Conservation (phyloP, 208 protist species). For the Leishmania major region DNA sequence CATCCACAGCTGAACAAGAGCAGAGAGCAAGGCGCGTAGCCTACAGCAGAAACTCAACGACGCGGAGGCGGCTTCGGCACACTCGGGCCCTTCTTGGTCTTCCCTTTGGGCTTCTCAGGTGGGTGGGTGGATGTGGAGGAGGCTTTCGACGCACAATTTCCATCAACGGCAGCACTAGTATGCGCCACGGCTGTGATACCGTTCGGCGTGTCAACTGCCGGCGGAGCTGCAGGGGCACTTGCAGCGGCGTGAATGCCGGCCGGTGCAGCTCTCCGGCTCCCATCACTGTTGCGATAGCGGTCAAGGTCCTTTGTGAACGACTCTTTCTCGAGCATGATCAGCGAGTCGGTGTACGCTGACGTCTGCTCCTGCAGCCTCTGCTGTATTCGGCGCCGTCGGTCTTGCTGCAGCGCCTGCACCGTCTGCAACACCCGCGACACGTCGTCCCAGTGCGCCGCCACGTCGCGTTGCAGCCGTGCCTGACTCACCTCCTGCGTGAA, state of each 20-base stretch:
- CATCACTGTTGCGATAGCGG: slow-evolving; percentile 32
- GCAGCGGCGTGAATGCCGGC: background rate
- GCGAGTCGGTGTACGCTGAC: slow-evolving; percentile 44
- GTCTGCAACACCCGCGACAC: slow-evolving; percentile 74
- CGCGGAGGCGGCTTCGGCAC: slow-evolving; percentile 8
- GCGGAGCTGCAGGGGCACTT: background rate
- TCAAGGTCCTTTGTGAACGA: slow-evolving; percentile 37
- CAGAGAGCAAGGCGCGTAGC: background rate
- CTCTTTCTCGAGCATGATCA: slow-evolving; percentile 59
- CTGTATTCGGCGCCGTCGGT: slow-evolving; percentile 50
- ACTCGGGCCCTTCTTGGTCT: background rate
- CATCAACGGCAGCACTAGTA: background rate
- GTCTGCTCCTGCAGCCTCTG: slow-evolving; percentile 36
- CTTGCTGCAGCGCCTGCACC: slow-evolving; percentile 48
- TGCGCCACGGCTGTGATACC: background rate
- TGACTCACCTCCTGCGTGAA: slow-evolving; percentile 51
- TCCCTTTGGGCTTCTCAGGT: background rate
- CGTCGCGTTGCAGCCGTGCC: slow-evolving; percentile 40
- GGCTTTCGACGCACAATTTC: background rate
- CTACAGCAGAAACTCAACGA: background rate
- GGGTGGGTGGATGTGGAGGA: background rate
- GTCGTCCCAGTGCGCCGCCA: slow-evolving; percentile 62
- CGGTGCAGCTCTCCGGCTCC: background rate
- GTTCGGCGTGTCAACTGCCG: background rate
- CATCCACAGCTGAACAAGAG: background rate